A percentile compares a stretch with the other conserved stretches of the same genome.
Conservation (phyloP, 176 grass and related monocot genomes). For the Triticum urartu region DNA sequence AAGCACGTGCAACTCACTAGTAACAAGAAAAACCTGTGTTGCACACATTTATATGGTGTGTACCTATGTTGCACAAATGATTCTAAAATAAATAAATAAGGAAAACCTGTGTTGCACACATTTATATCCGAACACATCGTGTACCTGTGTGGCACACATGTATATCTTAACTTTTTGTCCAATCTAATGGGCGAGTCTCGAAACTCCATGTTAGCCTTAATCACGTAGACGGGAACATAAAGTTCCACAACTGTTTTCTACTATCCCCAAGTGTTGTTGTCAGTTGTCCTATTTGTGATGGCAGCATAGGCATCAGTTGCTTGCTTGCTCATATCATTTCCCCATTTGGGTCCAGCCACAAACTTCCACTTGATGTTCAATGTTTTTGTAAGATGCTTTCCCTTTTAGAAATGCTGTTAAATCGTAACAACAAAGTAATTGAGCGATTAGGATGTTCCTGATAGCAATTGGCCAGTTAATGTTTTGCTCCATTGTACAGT, state of each 20-base stretch:
- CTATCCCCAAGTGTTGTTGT: background rate
- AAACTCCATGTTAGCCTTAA: background rate
- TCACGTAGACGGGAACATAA: background rate
- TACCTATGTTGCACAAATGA: no score
- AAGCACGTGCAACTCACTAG: no score
- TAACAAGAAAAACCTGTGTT: no score
- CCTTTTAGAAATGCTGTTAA: background rate
- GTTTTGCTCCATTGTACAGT: background rate
- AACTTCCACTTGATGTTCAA: background rate
- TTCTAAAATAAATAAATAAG: no score
- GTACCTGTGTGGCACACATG: background rate
- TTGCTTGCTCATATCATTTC: background rate
- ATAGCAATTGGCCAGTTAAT: background rate
- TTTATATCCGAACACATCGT: no score
- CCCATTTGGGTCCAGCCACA: background rate
- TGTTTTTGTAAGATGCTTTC: background rate
- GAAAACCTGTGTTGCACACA: no score
- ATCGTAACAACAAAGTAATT: background rate
- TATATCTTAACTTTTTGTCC: constrained; percentile 4
- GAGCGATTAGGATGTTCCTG: background rate
- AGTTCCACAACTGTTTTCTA: background rate
- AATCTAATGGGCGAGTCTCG: background rate
- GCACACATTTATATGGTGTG: no score
- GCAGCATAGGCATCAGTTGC: background rate
- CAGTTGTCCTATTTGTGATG: background rate